Evolutionary conservation across 1,139 yeast genomes (phyloP).

Genomic region (Dujonia santamariae): DNA sequence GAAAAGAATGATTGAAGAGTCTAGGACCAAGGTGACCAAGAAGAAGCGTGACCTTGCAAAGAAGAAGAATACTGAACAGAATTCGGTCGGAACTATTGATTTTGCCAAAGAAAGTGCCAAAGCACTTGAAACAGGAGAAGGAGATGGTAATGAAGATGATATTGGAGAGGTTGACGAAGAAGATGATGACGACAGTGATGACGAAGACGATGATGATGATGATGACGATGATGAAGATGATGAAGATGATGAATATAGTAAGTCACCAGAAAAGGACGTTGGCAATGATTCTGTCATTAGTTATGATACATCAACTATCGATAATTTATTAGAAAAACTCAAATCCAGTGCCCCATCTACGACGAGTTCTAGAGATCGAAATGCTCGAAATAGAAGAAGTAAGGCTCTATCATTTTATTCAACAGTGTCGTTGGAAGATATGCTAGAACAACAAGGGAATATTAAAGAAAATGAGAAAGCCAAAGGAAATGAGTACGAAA

Average conservation of each 20-base stretch:
- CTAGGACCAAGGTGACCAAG: constrained; percentile 9
- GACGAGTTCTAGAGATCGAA: constrained; percentile 19
- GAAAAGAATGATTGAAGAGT: constrained; percentile 32
- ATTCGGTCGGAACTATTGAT: constrained; percentile 1
- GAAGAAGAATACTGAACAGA: constrained; percentile 5
- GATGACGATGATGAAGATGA: constrained; percentile 9
- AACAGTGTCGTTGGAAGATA: constrained; percentile 25
- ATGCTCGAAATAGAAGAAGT: constrained; percentile 23
- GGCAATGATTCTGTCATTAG: constrained; percentile 7
- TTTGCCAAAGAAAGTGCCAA: constrained; percentile 3
- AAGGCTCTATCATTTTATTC: constrained; percentile 38
- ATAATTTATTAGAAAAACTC: constrained; percentile 35
- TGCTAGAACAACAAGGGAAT: constrained; percentile 12
- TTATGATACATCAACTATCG: constrained; percentile 31
- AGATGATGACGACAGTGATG: constrained; percentile 14
- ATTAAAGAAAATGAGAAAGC: too few species aligned
- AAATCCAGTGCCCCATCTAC: constrained; percentile 29
- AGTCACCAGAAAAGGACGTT: constrained; percentile 1
- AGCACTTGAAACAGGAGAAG: constrained; percentile 5
- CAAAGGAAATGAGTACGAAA: constrained; percentile 28
- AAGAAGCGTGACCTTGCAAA: neutral
- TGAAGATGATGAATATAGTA: constrained; percentile 4
- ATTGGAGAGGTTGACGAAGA: constrained; percentile 16
- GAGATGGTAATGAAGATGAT: constrained; percentile 11
- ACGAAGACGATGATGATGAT: constrained; percentile 8